phyloP scores from a whole-genome alignment of 139 green algal genomes.

The Chlamydomonas sphaeroides region DNA sequence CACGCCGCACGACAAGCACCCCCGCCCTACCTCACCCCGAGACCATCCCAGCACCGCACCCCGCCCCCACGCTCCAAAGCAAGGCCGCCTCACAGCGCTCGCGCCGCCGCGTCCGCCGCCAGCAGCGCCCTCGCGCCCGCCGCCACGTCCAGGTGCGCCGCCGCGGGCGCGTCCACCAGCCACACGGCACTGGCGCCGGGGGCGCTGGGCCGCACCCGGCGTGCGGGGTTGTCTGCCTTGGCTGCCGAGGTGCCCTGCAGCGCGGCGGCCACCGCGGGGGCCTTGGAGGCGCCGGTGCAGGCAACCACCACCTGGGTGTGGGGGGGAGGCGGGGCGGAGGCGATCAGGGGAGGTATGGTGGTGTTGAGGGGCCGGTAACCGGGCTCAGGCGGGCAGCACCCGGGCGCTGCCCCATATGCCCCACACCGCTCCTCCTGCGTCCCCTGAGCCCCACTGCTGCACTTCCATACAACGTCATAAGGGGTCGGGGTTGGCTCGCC shows the following conservation, averaged over 20 bases:
- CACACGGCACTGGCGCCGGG: constrained; percentile 24
- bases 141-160: constrained; percentile 24
- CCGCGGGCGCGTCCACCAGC: constrained; percentile 43
- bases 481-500: no score
- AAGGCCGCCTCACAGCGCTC: neutral
- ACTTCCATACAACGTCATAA: no score
- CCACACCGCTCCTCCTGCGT: no score
- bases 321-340: neutral
- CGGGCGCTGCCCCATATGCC: no score
- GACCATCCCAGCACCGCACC: no score
- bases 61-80: no score
- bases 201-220: neutral
- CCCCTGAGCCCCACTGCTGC: no score
- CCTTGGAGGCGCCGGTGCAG: constrained; percentile 54
- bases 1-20: no score
- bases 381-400: no score
- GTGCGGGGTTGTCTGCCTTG: neutral
- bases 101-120: constrained; percentile 19
- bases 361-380: no score
- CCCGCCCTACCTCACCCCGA: no score
- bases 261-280: constrained; percentile 39
- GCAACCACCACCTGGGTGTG: constrained; percentile 47
- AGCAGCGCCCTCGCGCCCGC: constrained; percentile 1
- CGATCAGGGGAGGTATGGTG: no score
- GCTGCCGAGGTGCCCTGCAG: constrained; percentile 30